A percentile compares a stretch with the other conserved stretches of the same genome.
phyloP scores from a whole-genome alignment of 116 monocot species.

The Zostera marina region DNA sequence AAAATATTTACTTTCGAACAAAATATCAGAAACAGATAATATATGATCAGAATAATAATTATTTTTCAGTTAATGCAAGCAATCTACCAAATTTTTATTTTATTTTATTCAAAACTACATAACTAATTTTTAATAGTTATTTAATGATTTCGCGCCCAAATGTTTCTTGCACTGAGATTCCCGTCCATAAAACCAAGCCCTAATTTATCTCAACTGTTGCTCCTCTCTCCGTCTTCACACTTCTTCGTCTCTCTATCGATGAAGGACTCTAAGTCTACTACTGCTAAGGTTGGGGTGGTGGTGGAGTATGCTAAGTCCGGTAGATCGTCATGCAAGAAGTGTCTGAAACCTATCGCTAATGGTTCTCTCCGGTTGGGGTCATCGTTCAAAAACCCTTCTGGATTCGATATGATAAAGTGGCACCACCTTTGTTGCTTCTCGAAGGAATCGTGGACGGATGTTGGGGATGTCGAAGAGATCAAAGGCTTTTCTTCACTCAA shows the following conservation, averaged over 20 bases:
- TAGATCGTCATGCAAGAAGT: conserved; percentile 66
- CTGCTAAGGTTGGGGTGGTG: conserved; percentile 22
- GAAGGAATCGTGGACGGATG: not conserved
- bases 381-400: conserved; percentile 32
- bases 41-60: too few relatives aligned
- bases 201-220: not conserved
- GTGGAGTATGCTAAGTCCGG: conserved; percentile 74
- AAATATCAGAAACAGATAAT: too few relatives aligned
- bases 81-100: too few relatives aligned
- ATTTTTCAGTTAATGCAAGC: too few relatives aligned
- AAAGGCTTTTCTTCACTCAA: conserved; percentile 46
- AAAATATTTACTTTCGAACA: too few relatives aligned
- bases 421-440: conserved; percentile 56
- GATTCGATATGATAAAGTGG: conserved; percentile 57
- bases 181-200: not conserved
- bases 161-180: not conserved
- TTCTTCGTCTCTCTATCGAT: not conserved
- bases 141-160: not conserved
- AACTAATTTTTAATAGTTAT: too few relatives aligned
- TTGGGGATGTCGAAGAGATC: conserved; percentile 24
- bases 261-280: not conserved
- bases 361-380: conserved; percentile 45
- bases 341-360: conserved; percentile 32
- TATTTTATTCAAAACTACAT: too few relatives aligned
- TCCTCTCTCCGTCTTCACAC: not conserved